A percentile compares a stretch with the other conserved stretches of the same genome.
Evolutionary conservation across 1,139 yeast species (phyloP).

Genomic region (Hyphopichia burtonii): DNA sequence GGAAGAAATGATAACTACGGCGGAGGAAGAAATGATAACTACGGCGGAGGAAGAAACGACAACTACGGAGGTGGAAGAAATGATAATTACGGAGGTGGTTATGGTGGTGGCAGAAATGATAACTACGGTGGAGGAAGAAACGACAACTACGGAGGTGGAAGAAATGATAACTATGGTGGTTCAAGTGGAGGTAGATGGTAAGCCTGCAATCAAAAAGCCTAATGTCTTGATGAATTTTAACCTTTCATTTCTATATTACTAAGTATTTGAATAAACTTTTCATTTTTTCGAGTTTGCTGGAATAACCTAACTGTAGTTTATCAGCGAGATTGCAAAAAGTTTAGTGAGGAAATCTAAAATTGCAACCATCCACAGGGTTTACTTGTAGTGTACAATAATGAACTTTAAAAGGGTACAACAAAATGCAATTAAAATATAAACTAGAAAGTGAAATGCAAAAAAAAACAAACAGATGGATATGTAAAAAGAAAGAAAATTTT

Average conservation of each 20-base stretch:
- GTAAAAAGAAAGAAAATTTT: not conserved
- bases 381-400: too few relatives aligned
- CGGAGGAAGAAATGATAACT: conserved; percentile 10
- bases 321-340: too few relatives aligned
- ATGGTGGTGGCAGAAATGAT: conserved; percentile 6
- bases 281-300: too few relatives aligned
- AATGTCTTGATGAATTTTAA: not conserved
- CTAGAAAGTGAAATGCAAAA: too few relatives aligned
- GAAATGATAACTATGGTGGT: conserved; percentile 10
- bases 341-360: too few relatives aligned
- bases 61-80: conserved; percentile 7
- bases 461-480: too few relatives aligned
- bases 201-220: conserved; percentile 8
- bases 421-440: too few relatives aligned
- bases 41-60: conserved; percentile 10
- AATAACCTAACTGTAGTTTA: too few relatives aligned
- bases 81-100: conserved; percentile 10
- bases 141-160: conserved; percentile 6
- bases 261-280: too few relatives aligned
- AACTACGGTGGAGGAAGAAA: conserved; percentile 10
- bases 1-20: conserved; percentile 9
- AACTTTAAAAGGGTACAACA: too few relatives aligned
- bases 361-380: too few relatives aligned
- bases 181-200: conserved; percentile 9
- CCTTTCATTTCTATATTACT: too few relatives aligned